These are phyloP conservation scores for Pyrenula aspistea DNA, from an alignment of 495 filamentous ascomycete species.

Conservation along the genomic window DNA sequence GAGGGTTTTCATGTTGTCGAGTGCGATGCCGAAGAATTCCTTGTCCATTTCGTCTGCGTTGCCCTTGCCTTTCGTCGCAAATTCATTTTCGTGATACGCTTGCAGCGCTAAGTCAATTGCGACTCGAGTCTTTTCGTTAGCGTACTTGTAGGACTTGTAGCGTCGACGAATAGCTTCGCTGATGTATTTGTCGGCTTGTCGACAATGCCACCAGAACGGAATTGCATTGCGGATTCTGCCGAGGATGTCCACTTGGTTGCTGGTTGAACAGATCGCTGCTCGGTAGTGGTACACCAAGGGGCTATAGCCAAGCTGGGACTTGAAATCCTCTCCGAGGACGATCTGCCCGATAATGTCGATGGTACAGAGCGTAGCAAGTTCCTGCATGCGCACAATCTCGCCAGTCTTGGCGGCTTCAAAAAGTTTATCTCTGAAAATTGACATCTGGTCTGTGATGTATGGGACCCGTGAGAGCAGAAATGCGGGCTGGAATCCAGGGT, in stretches of 20 bases:
- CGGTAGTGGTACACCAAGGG: not conserved
- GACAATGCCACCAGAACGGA: not conserved
- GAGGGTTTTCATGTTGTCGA: constrained; percentile 17
- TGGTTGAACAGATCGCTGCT: not conserved
- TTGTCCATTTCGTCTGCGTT: not conserved
- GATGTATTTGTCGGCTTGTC: not conserved
- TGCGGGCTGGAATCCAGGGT: constrained; percentile 3
- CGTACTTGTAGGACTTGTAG: not conserved
- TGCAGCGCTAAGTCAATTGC: constrained; percentile 10
- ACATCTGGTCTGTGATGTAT: constrained; percentile 2
- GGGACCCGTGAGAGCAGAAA: constrained; percentile 3
- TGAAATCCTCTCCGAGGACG: not conserved
- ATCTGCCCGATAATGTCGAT: constrained; percentile 3
- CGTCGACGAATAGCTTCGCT: not conserved
- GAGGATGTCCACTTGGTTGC: not conserved
- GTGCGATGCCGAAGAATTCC: constrained; percentile 3
- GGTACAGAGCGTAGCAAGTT: constrained; percentile 1
- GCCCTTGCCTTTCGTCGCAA: not conserved
- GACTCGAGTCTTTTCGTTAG: not conserved
- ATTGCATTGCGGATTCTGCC: not conserved
- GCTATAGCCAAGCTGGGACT: not conserved
- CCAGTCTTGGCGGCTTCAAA: constrained; percentile 1
- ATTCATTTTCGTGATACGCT: constrained; percentile 4
- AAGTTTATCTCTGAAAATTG: constrained; percentile 1
- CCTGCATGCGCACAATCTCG: constrained; percentile 3